Evolutionary conservation across 1,284 basidiomycete genomes (phyloP).

Genomic region (Fomitopsis palustris): DNA sequence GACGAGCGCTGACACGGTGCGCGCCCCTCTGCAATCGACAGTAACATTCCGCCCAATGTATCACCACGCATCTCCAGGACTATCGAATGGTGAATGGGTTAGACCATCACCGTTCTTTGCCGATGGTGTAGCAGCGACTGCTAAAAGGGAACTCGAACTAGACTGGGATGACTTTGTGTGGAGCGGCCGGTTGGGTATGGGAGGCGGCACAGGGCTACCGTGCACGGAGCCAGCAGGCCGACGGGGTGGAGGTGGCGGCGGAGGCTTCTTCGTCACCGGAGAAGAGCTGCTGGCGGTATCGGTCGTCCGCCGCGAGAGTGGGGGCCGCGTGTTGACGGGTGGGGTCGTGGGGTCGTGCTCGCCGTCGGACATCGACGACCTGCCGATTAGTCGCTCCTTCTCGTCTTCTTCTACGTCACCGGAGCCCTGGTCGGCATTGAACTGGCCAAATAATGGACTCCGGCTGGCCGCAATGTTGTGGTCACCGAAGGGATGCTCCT

Average conservation of each 20-base stretch:
- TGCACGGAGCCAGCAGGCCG: conserved; percentile 12
- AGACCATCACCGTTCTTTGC: conserved; percentile 12
- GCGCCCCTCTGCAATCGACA: too few relatives aligned
- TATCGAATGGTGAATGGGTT: conserved; percentile 51
- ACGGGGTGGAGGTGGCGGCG: conserved; percentile 31
- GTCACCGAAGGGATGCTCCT: conserved; percentile 38
- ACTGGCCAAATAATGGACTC: conserved; percentile 41
- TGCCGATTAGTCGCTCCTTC: conserved; percentile 13
- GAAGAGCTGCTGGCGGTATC: neutral
- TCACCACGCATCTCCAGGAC: conserved; percentile 26
- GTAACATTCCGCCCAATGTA: neutral
- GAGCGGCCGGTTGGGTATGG: conserved; percentile 17
- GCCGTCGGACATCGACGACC: conserved; percentile 11
- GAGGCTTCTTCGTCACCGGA: conserved; percentile 20
- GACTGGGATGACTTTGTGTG: conserved; percentile 21
- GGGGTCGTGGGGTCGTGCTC: conserved; percentile 8
- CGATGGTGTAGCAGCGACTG: conserved; percentile 14
- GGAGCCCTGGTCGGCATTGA: conserved; percentile 14
- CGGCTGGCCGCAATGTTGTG: conserved; percentile 37
- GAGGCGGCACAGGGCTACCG: conserved; percentile 9
- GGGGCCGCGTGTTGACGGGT: conserved; percentile 2
- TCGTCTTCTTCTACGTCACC: conserved; percentile 21
- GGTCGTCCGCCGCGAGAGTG: conserved; percentile 9
- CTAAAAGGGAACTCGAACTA: conserved; percentile 18
- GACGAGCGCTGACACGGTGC: too few relatives aligned